Base-by-base conservation (phyloP, 2,329 filamentous ascomycete species). In the Botrytis sinoallii region DNA sequence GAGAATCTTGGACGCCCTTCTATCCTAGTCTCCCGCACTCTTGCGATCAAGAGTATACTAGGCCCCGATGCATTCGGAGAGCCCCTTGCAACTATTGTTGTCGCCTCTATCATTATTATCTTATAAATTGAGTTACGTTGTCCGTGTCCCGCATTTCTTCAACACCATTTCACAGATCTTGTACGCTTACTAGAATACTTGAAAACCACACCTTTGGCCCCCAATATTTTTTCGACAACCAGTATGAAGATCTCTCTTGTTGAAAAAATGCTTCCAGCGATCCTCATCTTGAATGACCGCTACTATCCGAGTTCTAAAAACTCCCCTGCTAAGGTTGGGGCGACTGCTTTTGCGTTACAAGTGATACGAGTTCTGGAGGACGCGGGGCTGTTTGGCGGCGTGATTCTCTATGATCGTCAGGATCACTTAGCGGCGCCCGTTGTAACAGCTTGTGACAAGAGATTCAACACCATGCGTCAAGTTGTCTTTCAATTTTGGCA, bases 281-380 rank as follows among this genome's bases (percentile, higher is more conserved):
- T 75, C 35, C 60, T 74, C 35, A 65, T 75, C 18, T 42, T 75
- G 46, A 75, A 75, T 60, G 65, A 63, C 35, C 66, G 68, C 20
- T 75, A 75, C 70, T 73, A 73, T 71, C 73, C 74, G 14, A 69
- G 60, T 64, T 73, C 74, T 44, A 65, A 66, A 4, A 71, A 66
- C 22, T 70, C 64, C 32, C 66, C 74, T 32, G 73, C 73, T 32
- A 75, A 74, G 10, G 74, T 75, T 22, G 74, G 74, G 44, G 70
- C 73, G 32, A 75, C 74, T 9, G 71, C 74, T 35, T 74, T 75
- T 46, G 74, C 74, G 32, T 69, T 75, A 44, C 74, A 74, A 46
- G 74, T 72, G 7, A 65, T 68, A 60, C 66, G 66, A 35, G 74
- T 74, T 35, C 59, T 75, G 20, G 59, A 73, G 40, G 65, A 74